Percentiles rank a stretch among this genome's conserved stretches.
phyloP scores from a whole-genome alignment of 495 filamentous ascomycete species.

The Trichocladium uniseriatum region DNA sequence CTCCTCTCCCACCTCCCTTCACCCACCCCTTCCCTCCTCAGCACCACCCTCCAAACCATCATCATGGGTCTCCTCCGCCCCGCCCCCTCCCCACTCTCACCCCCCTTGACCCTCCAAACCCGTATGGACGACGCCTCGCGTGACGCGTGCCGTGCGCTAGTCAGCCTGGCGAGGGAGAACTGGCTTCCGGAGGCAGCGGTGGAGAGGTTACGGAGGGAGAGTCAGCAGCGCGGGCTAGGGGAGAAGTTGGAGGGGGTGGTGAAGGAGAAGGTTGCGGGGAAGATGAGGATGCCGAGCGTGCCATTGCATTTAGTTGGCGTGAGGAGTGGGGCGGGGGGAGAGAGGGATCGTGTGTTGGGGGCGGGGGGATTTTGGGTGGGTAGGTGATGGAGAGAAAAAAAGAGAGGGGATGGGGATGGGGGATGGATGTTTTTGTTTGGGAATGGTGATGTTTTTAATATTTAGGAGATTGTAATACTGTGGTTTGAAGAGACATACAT shows the following conservation, averaged over 20 bases:
- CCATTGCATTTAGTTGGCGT: constrained; percentile 49
- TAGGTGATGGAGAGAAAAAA: neutral
- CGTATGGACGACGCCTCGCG: constrained; percentile 32
- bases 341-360: constrained; percentile 38
- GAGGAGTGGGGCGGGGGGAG: constrained; percentile 39
- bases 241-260: constrained; percentile 34
- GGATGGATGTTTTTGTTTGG: neutral
- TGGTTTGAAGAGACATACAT: no score
- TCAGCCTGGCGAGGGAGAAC: constrained; percentile 43
- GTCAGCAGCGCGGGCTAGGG: constrained; percentile 21
- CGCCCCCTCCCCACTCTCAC: constrained; percentile 17
- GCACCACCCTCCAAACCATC: constrained; percentile 38
- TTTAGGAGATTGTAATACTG: no score
- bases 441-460: no score
- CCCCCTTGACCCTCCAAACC: constrained; percentile 27
- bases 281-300: constrained; percentile 35
- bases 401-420: neutral
- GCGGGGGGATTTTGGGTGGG: constrained; percentile 36
- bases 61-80: constrained; percentile 48
- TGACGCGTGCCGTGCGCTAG: constrained; percentile 41
- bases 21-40: constrained; percentile 22
- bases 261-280: constrained; percentile 27
- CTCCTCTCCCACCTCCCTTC: constrained; percentile 38
- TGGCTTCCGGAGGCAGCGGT: constrained; percentile 41
- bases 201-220: constrained; percentile 19